Evolutionary conservation across 2,329 filamentous ascomycete genomes (phyloP), one percentile per base, ranked within the genome.

Genomic region (Westerdykella aurantiaca): DNA sequence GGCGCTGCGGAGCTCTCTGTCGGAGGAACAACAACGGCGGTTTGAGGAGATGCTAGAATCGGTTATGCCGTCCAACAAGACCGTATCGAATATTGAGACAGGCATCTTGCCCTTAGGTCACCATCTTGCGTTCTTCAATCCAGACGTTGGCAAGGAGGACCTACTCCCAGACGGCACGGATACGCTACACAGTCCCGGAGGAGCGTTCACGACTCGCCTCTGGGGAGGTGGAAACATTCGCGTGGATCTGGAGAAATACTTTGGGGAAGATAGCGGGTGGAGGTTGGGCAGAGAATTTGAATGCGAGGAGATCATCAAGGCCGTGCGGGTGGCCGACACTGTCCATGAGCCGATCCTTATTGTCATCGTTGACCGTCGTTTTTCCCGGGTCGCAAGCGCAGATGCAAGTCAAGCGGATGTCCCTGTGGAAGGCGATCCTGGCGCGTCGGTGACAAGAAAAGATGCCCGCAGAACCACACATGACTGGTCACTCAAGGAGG

Each of bases 141-240:
- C 85, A 10, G 78, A 81, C 49, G 72, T 84, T 14, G 73, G 78
- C 1, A 71, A 79, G 12, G 78, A 76, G 6, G 55, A 73, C 29
- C 78, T 97, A 35, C 76, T 88, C 14, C 73, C 81, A 1, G 93
- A 98, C 69, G 91, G 93, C 45, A 94, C 90, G 1, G 91, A 97
- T 63, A 73, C 79, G 4, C 74, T 84, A 42, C 88, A 95, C 61
- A 82, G 76, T 18, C 91, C 91, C 0, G 87, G 85, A 1, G 62
- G 63, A 4, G 81, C 82, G 1, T 95, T 86, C 63, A 76, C 76
- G 40, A 79, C 86, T 17, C 82, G 93, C 14, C 81, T 98, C 72
- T 98, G 93, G 93, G 88, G 87, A 12, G 89, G 90, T 25, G 93
- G 91, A 0, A 76, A 77, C 34, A 68, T 96, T 7, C 61, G 61